Evolutionary conservation across 2,329 filamentous ascomycete species (phyloP).

Genomic region (Aspergillus awamori): DNA sequence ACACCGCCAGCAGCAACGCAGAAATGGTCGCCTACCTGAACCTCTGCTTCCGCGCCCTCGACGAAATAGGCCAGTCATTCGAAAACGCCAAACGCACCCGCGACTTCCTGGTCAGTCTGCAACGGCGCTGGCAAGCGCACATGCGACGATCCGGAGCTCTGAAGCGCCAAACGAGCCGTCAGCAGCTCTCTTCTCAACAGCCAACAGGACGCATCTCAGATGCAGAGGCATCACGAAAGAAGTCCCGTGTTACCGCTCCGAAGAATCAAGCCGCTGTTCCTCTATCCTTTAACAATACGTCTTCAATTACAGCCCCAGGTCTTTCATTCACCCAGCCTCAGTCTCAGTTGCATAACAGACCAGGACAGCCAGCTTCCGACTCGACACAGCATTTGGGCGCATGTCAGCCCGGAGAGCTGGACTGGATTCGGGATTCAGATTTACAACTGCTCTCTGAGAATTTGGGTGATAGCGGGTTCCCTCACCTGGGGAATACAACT

Average conservation of each 20-base stretch:
- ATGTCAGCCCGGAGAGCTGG: slow-evolving; percentile 27
- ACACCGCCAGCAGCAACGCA: slow-evolving; percentile 26
- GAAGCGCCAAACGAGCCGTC: slow-evolving; percentile 36
- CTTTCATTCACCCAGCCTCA: slow-evolving; percentile 10
- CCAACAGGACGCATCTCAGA: slow-evolving; percentile 8
- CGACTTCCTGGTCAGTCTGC: slow-evolving; percentile 39
- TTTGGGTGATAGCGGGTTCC: slow-evolving; percentile 22
- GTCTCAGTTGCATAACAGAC: background rate
- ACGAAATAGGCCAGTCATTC: slow-evolving; percentile 43
- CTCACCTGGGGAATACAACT: slow-evolving; percentile 19
- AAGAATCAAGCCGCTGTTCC: slow-evolving; percentile 5
- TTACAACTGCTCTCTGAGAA: slow-evolving; percentile 29
- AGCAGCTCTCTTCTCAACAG: slow-evolving; percentile 19
- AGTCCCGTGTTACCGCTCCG: slow-evolving; percentile 22
- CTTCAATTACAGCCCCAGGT: background rate
- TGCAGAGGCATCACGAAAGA: slow-evolving; percentile 27
- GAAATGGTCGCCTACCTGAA: slow-evolving; percentile 41
- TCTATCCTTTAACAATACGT: slow-evolving; percentile 3
- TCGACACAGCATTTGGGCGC: slow-evolving; percentile 15
- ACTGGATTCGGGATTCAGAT: slow-evolving; percentile 36
- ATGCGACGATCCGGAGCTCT: slow-evolving; percentile 11
- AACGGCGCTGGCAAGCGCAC: slow-evolving; percentile 37
- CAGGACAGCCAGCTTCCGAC: slow-evolving; percentile 4
- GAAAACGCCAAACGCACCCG: slow-evolving; percentile 44
- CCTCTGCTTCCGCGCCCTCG: slow-evolving; percentile 45